Conservation (phyloP, 2,329 filamentous ascomycete genomes). For the Magnaporthiopsis incrustans region DNA sequence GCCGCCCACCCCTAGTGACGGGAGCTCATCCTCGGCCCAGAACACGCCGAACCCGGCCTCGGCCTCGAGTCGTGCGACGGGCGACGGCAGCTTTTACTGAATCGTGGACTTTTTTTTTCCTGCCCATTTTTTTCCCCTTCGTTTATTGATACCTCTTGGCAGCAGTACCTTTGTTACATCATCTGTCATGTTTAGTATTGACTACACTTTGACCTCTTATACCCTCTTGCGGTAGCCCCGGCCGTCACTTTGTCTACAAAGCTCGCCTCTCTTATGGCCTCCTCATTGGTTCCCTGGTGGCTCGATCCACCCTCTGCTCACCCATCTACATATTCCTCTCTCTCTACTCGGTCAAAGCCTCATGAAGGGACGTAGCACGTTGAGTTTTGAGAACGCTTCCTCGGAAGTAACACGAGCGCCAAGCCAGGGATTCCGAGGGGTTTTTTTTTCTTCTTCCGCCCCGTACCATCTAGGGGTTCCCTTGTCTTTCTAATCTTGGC, state of each 20-base stretch:
- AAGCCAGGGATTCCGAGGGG: background rate
- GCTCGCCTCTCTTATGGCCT: no score
- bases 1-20: slow-evolving; percentile 53
- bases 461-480: background rate
- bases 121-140: background rate
- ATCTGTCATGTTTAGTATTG: background rate
- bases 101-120: background rate
- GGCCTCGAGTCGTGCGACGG: slow-evolving; percentile 19
- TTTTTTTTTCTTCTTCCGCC: background rate
- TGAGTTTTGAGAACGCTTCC: background rate
- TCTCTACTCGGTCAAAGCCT: background rate
- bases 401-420: background rate
- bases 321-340: background rate
- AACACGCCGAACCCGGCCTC: slow-evolving; percentile 26
- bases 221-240: no score
- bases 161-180: background rate
- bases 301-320: background rate
- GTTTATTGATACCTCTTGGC: background rate
- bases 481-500: background rate
- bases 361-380: background rate
- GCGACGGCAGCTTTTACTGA: slow-evolving; percentile 26
- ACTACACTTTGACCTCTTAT: background rate
- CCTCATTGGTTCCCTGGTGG: background rate
- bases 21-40: slow-evolving; percentile 30
- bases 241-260: background rate